Evolutionary conservation across 2,329 filamentous ascomycete species (phyloP).

Genomic region (Ambrosiella xylebori): DNA sequence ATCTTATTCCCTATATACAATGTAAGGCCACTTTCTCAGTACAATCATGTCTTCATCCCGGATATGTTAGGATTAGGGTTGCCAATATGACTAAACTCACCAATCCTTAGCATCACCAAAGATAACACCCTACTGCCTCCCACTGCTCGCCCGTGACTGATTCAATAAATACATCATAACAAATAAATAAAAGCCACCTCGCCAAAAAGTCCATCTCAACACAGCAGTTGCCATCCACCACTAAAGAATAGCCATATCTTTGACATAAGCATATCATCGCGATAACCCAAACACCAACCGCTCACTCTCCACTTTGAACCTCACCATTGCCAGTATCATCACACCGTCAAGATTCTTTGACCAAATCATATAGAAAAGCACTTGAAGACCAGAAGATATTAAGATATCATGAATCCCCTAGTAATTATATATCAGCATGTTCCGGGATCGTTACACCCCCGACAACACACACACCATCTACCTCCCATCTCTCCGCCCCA

Average conservation of each 20-base stretch:
- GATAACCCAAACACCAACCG: too few relatives aligned
- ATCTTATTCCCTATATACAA: too few relatives aligned
- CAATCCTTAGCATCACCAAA: too few relatives aligned
- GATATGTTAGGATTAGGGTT: too few relatives aligned
- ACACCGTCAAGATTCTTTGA: not conserved
- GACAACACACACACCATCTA: not conserved
- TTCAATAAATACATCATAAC: not conserved
- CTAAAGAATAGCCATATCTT: not conserved
- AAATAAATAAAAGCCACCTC: not conserved
- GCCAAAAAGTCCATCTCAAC: not conserved
- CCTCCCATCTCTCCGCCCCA: not conserved
- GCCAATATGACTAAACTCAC: too few relatives aligned
- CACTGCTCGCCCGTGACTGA: too few relatives aligned
- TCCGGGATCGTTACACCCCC: not conserved
- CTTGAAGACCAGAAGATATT: not conserved
- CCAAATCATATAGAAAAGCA: too few relatives aligned
- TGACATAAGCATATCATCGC: not conserved
- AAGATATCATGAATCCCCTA: not conserved
- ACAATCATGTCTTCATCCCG: too few relatives aligned
- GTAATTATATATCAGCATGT: not conserved
- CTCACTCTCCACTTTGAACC: not conserved
- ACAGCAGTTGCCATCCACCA: not conserved
- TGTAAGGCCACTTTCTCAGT: too few relatives aligned
- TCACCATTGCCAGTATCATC: not conserved
- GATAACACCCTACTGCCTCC: too few relatives aligned